Evolutionary conservation across 495 filamentous ascomycete species (phyloP), one percentile per base, ranked within the genome.

Genomic region (Astrothelium subdiscretum): DNA sequence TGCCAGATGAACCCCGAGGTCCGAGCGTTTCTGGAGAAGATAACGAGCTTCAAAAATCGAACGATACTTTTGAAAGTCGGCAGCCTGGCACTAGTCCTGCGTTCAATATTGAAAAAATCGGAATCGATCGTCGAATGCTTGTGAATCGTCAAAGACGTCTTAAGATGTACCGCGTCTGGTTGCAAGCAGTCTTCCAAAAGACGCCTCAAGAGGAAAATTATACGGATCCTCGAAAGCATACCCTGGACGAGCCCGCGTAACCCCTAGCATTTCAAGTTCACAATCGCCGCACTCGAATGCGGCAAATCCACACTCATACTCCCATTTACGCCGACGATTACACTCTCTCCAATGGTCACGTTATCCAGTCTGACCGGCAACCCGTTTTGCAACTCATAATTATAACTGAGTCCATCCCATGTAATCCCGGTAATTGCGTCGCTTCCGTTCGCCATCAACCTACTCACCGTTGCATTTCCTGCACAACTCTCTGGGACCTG

Each of bases 141-240:
- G 92, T 98, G 61, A 98, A 98, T 71, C 85, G 94, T 48, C 87
- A 89, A 62, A 84, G 83, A 66, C 86, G 90, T 73, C 74, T 97
- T 10, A 97, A 97, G 76, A 98, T 98, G 94, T 97, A 97, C 76
- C 85, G 94, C 48, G 96, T 91, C 77, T 91, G 94, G 94, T 86
- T 97, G 72, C 94, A 98, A 72, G 95, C 89, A 24, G 84, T 85
- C 13, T 96, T 97, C 72, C 78, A 74, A 63, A 98, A 97, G 75
- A 81, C 83, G 0, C 11, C 54, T 15, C 57, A 59, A n/a, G 57
- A 59, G 12, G 4, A 5, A 29, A 26, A 54, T 27, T 26, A 20
- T 24, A 26, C n/a, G 5, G 24, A 54, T 20, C 24, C 22, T 8
- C 29, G 48, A 54, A 29, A 15, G 3, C 18, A 10, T n/a, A 18